Evolutionary conservation across 306 rosid species (phyloP).

Genomic region (Prosopis cineraria): DNA sequence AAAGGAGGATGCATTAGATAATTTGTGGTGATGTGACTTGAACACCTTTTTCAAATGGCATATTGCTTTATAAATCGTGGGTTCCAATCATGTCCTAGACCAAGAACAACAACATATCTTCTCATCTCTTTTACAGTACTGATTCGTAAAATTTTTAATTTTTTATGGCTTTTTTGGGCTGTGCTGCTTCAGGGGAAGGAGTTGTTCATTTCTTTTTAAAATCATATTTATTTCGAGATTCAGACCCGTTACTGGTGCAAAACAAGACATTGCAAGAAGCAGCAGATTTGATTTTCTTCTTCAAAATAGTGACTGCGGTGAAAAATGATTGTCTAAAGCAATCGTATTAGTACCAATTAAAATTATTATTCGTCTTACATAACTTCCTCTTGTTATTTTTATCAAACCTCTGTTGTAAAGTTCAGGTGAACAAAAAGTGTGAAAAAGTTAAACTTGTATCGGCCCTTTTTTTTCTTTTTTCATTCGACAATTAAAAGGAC

Average conservation of each 20-base stretch:
- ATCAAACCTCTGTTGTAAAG: neutral
- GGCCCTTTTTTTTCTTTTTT: neutral
- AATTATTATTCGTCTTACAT: too few species aligned
- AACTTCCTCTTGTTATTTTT: too few species aligned
- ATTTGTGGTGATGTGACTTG: neutral
- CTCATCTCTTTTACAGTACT: neutral
- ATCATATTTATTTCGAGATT: neutral
- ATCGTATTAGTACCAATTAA: too few species aligned
- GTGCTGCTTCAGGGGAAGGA: neutral
- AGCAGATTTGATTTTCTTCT: neutral
- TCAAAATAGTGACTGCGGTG: too few species aligned
- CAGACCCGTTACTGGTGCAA: neutral
- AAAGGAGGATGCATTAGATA: neutral
- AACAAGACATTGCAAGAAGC: neutral
- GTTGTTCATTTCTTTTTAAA: neutral
- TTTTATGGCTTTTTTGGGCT: neutral
- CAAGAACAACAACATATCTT: neutral
- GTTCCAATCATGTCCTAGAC: neutral
- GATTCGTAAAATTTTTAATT: neutral
- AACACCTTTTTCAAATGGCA: slow-evolving; percentile 13
- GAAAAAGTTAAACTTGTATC: neutral
- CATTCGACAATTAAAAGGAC: neutral
- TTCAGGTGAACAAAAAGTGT: too few species aligned
- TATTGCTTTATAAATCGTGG: neutral
- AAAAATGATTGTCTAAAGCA: too few species aligned